Conservation (phyloP, 2,329 filamentous ascomycete species). For the Arthroderma sp. region DNA sequence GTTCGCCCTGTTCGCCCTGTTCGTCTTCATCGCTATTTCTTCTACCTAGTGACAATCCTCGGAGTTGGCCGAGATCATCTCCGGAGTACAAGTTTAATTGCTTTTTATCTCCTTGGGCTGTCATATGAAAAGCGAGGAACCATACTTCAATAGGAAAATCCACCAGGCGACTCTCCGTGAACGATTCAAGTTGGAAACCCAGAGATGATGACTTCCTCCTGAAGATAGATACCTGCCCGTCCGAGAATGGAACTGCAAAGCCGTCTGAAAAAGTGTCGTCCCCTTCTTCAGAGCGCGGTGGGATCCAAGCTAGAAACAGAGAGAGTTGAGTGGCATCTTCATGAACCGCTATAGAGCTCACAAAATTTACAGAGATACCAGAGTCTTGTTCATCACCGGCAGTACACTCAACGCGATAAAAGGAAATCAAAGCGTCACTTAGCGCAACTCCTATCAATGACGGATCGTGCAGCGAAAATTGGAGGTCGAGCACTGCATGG, state of each 20-base stretch:
- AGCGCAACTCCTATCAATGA: slow-evolving; percentile 60
- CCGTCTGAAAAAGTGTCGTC: slow-evolving; percentile 28
- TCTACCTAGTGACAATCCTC: slow-evolving; percentile 14
- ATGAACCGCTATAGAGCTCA: slow-evolving; percentile 37
- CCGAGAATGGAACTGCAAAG: slow-evolving; percentile 59
- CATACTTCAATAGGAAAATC: slow-evolving; percentile 32
- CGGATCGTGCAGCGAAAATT: slow-evolving; percentile 52
- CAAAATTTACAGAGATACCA: slow-evolving; percentile 18
- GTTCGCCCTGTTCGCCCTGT: slow-evolving; percentile 4
- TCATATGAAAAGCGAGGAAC: slow-evolving; percentile 20
- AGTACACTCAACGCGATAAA: slow-evolving; percentile 23
- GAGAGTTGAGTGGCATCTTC: slow-evolving; percentile 47
- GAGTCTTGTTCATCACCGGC: slow-evolving; percentile 2
- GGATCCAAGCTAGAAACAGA: slow-evolving; percentile 63
- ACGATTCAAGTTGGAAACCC: slow-evolving; percentile 25
- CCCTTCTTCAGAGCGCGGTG: slow-evolving; percentile 18
- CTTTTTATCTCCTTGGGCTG: neutral
- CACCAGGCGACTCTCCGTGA: slow-evolving; percentile 62
- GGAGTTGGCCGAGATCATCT: slow-evolving; percentile 27
- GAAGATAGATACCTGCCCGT: slow-evolving; percentile 49
- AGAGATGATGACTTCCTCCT: slow-evolving; percentile 26
- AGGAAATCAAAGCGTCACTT: slow-evolving; percentile 46
- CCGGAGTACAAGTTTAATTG: slow-evolving; percentile 25
- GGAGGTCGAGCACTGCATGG: slow-evolving; percentile 71
- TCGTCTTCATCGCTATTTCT: slow-evolving; percentile 6